These are phyloP conservation scores for Iris macrosiphon DNA, from an alignment of 106 monocot species.

Conservation along the genomic window DNA sequence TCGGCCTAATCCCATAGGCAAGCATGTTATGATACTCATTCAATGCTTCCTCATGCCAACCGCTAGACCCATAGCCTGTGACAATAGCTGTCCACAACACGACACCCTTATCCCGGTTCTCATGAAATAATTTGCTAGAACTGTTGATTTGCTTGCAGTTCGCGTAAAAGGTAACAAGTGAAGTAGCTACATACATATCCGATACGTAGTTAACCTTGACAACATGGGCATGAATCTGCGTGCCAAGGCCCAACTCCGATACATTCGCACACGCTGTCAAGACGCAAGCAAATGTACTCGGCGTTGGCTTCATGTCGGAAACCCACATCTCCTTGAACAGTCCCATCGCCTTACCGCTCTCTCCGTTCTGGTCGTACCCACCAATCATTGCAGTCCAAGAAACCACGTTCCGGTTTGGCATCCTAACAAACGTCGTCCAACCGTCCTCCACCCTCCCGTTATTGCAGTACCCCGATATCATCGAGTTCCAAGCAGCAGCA, in stretches of 20 bases:
- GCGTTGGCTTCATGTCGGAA: slow-evolving; percentile 50
- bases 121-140: slow-evolving; percentile 31
- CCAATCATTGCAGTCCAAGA: slow-evolving; percentile 86
- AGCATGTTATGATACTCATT: slow-evolving; percentile 37
- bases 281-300: slow-evolving; percentile 67
- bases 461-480: slow-evolving; percentile 63
- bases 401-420: slow-evolving; percentile 43
- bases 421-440: slow-evolving; percentile 37
- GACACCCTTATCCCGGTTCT: slow-evolving; percentile 30
- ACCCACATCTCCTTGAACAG: slow-evolving; percentile 39
- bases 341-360: slow-evolving; percentile 24
- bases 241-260: slow-evolving; percentile 30
- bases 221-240: slow-evolving; percentile 45
- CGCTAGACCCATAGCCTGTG: slow-evolving; percentile 46
- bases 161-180: slow-evolving; percentile 68
- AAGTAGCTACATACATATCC: slow-evolving; percentile 58
- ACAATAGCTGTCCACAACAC: slow-evolving; percentile 68
- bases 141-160: slow-evolving; percentile 48
- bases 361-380: slow-evolving; percentile 47
- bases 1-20: slow-evolving; percentile 33
- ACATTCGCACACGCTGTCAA: slow-evolving; percentile 47
- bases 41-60: slow-evolving; percentile 46
- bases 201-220: slow-evolving; percentile 25
- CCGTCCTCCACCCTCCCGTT: slow-evolving; percentile 43
- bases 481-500: slow-evolving; percentile 74